These are phyloP conservation scores for Curvularia hawaiiensis DNA, from an alignment of 2,329 filamentous ascomycete species.

Conservation along the genomic window DNA sequence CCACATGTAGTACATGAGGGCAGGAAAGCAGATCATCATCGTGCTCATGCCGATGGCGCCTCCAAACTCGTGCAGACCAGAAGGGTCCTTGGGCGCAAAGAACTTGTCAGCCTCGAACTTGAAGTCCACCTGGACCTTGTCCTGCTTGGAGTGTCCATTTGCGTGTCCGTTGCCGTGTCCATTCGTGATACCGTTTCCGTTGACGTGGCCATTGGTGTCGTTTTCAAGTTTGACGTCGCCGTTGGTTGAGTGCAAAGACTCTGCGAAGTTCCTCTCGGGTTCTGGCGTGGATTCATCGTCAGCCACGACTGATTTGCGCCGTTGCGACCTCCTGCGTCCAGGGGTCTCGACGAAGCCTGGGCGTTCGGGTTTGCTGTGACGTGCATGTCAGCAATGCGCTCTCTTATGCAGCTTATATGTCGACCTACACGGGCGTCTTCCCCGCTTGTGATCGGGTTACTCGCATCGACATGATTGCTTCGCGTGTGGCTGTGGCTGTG, in stretches of 20 bases:
- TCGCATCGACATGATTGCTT: slow-evolving; percentile 43
- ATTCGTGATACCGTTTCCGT: slow-evolving; percentile 37
- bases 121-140: slow-evolving; percentile 16
- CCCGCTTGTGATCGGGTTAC: slow-evolving; percentile 56
- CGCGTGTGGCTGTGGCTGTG: slow-evolving; percentile 13
- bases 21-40: slow-evolving; percentile 94
- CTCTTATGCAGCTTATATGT: neutral
- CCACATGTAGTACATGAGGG: slow-evolving; percentile 99
- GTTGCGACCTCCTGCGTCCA: slow-evolving; percentile 49
- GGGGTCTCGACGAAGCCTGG: slow-evolving; percentile 57
- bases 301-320: slow-evolving; percentile 49
- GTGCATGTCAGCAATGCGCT: slow-evolving; percentile 29
- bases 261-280: slow-evolving; percentile 30
- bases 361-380: slow-evolving; percentile 47
- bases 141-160: slow-evolving; percentile 38
- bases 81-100: slow-evolving; percentile 47
- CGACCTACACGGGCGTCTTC: slow-evolving; percentile 54
- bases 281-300: slow-evolving; percentile 44
- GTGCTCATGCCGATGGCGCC: slow-evolving; percentile 77
- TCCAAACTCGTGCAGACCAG: slow-evolving; percentile 77
- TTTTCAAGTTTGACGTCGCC: slow-evolving; percentile 22
- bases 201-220: slow-evolving; percentile 37
- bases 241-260: slow-evolving; percentile 9
- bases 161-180: slow-evolving; percentile 27
- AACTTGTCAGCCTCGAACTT: slow-evolving; percentile 46